Percentiles rank a stretch among this genome's conserved stretches.
These are phyloP conservation scores for Dillenia suffruticosa DNA, from an alignment of 164 flowering plant genomes.

Conservation along the genomic window DNA sequence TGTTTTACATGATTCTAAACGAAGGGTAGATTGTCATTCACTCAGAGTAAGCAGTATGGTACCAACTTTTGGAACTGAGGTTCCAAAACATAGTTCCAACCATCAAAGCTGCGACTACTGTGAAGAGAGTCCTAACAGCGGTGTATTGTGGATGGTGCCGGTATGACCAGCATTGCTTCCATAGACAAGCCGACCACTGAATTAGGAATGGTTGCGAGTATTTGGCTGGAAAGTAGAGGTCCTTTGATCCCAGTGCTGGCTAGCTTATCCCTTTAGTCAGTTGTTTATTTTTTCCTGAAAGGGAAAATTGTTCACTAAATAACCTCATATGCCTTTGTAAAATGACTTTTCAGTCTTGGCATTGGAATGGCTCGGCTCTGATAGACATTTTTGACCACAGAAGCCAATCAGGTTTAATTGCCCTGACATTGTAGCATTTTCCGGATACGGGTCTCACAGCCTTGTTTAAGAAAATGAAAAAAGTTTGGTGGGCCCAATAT, in stretches of 20 bases:
- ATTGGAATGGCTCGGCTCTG: too few species aligned
- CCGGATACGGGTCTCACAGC: too few species aligned
- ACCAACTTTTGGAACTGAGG: slow-evolving; percentile 19
- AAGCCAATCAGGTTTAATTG: too few species aligned
- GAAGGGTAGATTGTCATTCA: neutral
- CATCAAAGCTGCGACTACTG: slow-evolving; percentile 21
- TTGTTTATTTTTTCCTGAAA: slow-evolving; percentile 16
- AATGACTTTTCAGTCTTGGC: too few species aligned
- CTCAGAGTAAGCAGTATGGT: too few species aligned
- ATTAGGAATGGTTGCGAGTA: slow-evolving; percentile 23
- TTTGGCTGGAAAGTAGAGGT: slow-evolving; percentile 20
- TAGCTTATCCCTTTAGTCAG: slow-evolving; percentile 19
- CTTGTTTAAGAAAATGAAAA: too few species aligned
- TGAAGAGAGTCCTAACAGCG: slow-evolving; percentile 27
- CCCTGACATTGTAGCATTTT: too few species aligned
- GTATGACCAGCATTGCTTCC: slow-evolving; percentile 36
- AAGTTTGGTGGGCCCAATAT: too few species aligned
- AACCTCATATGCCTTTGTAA: too few species aligned
- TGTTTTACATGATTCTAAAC: slow-evolving; percentile 8
- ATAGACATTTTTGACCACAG: too few species aligned
- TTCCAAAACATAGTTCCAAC: slow-evolving; percentile 32
- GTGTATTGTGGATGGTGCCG: slow-evolving; percentile 33
- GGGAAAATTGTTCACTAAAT: neutral
- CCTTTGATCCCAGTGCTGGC: slow-evolving; percentile 22
- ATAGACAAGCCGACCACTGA: slow-evolving; percentile 28